These are phyloP conservation scores for Solanum pinnatisectum DNA, from an alignment of 257 asterid species.

Conservation along the genomic window DNA sequence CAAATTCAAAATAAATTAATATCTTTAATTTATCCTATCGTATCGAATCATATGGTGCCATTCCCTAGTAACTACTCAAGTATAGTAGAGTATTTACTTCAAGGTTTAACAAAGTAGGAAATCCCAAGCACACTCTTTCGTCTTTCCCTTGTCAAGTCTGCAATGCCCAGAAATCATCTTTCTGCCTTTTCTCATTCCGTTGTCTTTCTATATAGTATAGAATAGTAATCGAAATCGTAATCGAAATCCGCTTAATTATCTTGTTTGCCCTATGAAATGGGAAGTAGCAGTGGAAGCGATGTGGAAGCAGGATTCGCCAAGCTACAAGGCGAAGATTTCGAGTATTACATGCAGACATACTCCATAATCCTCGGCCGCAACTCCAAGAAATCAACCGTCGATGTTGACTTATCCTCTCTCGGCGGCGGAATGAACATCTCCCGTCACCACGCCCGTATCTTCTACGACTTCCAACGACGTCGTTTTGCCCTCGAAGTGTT, in stretches of 20 bases:
- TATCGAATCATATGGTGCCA: neutral
- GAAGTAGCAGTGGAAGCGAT: slow-evolving; percentile 70
- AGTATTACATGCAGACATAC: slow-evolving; percentile 97
- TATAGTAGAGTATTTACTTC: neutral
- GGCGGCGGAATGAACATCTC: slow-evolving; percentile 99
- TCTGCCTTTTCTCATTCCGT: neutral
- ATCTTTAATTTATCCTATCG: neutral
- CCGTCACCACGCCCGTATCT: slow-evolving; percentile 98
- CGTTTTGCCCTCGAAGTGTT: slow-evolving; percentile 95
- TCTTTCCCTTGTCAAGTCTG: neutral
- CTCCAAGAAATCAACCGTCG: slow-evolving; percentile 93
- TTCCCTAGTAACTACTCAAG: neutral
- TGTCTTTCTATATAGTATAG: neutral
- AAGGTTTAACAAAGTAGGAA: neutral
- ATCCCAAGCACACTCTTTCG: neutral
- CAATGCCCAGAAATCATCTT: neutral
- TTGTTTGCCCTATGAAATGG: slow-evolving; percentile 20
- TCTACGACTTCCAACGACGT: slow-evolving; percentile 95
- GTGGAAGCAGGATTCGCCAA: slow-evolving; percentile 99
- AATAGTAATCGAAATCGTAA: neutral
- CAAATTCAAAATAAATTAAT: too few species aligned
- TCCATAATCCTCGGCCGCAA: slow-evolving; percentile 90
- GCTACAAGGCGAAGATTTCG: slow-evolving; percentile 97
- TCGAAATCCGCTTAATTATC: neutral
- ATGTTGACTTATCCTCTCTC: slow-evolving; percentile 89